phyloP scores from a whole-genome alignment of 257 asterid genomes.

The Solanum lycopersicoides region DNA sequence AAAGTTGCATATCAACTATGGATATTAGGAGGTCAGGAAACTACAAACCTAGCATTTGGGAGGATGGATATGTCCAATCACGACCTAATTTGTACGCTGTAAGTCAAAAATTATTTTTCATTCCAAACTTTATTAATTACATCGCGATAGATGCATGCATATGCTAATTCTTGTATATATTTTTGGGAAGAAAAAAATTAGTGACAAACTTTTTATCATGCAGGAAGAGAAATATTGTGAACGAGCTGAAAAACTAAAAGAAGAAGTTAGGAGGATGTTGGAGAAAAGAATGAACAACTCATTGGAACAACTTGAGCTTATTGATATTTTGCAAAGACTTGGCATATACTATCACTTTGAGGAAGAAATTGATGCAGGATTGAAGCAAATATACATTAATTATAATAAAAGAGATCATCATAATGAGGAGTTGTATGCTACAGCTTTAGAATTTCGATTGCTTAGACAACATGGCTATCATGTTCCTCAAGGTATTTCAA shows the following conservation, averaged over 20 bases:
- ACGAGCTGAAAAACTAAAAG: conserved; percentile 20
- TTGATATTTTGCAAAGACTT: conserved; percentile 41
- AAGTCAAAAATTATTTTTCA: not conserved
- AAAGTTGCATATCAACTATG: not conserved
- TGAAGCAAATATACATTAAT: not conserved
- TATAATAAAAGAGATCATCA: not conserved
- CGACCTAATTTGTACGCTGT: conserved; percentile 17
- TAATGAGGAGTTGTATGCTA: not conserved
- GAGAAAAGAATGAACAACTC: not conserved
- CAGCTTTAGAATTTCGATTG: conserved; percentile 17
- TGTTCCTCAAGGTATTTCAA: conserved; percentile 8
- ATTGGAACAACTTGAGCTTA: conserved; percentile 27
- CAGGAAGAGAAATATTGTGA: conserved; percentile 24
- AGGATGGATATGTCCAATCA: conserved; percentile 33
- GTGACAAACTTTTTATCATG: not conserved
- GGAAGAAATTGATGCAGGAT: not conserved
- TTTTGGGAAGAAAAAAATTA: not conserved
- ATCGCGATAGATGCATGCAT: not conserved
- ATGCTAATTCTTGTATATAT: not conserved
- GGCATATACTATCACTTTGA: conserved; percentile 30
- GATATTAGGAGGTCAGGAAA: conserved; percentile 33
- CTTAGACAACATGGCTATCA: conserved; percentile 19
- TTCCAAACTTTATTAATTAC: not conserved
- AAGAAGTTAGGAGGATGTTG: conserved; percentile 7
- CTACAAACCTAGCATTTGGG: conserved; percentile 29